Conservation (phyloP, 768 basidiomycete genomes). For the Calvatia gigantea region DNA sequence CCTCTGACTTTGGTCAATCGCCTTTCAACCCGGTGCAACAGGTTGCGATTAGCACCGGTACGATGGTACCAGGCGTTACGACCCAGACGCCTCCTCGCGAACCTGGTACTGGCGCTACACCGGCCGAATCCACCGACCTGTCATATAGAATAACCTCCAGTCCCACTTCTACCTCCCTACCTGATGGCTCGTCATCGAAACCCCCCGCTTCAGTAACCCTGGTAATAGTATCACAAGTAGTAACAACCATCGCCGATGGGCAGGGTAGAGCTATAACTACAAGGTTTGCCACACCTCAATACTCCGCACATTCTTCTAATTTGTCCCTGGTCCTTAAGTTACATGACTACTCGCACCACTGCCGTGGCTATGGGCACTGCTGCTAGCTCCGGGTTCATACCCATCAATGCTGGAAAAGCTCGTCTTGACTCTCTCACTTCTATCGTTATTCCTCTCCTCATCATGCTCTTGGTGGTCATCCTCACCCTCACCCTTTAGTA, state of each 20-base stretch:
- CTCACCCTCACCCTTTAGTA: background rate
- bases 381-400: conserved; percentile 5
- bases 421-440: background rate
- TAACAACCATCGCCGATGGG: background rate
- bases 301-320: background rate
- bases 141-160: background rate
- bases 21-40: background rate
- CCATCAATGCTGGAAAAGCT: conserved; percentile 4
- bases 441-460: background rate
- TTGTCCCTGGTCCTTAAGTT: background rate
- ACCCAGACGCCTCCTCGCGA: background rate
- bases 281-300: background rate
- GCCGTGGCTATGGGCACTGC: background rate
- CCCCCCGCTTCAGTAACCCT: conserved; percentile 4
- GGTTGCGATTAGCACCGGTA: conserved; percentile 2
- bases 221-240: conserved; percentile 7
- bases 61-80: background rate
- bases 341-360: conserved; percentile 6
- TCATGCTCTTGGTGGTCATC: background rate
- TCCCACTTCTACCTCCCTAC: background rate
- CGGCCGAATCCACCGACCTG: background rate
- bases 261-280: background rate
- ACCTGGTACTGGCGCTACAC: background rate
- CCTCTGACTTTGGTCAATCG: background rate
- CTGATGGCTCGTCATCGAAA: background rate